Percentiles rank a stretch among this genome's conserved stretches.
Conservation (phyloP, 2,329 filamentous ascomycete species). For the Fusarium decemcellulare region DNA sequence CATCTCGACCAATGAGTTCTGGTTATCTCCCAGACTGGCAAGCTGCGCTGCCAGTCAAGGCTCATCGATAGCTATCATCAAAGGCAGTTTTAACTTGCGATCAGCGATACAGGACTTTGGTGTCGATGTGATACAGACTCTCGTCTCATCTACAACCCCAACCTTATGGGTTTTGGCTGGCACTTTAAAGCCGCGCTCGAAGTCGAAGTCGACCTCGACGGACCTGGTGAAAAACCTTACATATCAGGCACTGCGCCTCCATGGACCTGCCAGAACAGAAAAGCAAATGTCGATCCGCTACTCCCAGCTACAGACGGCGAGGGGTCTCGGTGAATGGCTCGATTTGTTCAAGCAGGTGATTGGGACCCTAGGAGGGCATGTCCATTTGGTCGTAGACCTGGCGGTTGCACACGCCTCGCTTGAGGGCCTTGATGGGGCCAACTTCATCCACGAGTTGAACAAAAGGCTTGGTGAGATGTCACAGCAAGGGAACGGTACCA, state of each 20-base stretch:
- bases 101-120: slow-evolving; percentile 14
- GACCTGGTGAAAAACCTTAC: slow-evolving; percentile 19
- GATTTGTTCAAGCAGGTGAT: not conserved
- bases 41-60: not conserved
- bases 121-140: not conserved
- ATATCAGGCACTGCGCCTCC: slow-evolving; percentile 10
- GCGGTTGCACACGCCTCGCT: not conserved
- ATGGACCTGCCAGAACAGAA: not conserved
- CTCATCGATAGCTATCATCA: not conserved
- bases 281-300: slow-evolving; percentile 5
- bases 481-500: accelerated
- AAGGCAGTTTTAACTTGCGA: not conserved
- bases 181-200: not conserved
- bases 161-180: slow-evolving; percentile 12
- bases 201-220: not conserved
- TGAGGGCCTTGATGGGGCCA: accelerated
- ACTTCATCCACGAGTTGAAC: not conserved
- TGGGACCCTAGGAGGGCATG: not conserved
- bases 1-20: slow-evolving; percentile 16
- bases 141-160: accelerated
- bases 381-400: slow-evolving; percentile 22
- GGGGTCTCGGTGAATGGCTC: not conserved
- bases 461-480: not conserved
- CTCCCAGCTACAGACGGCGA: not conserved
- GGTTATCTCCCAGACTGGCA: slow-evolving; percentile 1